Evolutionary conservation across 768 basidiomycete species (phyloP).

Genomic region (Boletus bicolor): DNA sequence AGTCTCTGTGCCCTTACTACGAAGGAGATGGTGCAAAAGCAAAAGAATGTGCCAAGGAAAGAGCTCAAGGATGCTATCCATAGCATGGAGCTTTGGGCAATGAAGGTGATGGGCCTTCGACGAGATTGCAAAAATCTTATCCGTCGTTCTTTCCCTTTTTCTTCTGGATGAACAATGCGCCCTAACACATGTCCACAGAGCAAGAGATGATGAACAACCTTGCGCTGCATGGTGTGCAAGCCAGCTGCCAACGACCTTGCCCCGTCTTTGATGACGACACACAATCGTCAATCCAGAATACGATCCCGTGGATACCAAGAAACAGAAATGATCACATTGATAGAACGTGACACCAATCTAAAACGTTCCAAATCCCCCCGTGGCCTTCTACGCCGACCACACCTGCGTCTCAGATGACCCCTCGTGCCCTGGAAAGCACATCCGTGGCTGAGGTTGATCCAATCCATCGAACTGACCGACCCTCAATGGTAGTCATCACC

Average conservation of each 20-base stretch:
- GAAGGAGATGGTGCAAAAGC: slow-evolving; percentile 71
- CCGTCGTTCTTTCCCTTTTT: slow-evolving; percentile 1
- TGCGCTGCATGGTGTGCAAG: slow-evolving; percentile 83
- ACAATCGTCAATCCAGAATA: slow-evolving; percentile 98
- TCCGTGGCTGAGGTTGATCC: slow-evolving; percentile 37
- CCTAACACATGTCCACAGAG: slow-evolving; percentile 53
- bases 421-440: slow-evolving; percentile 59
- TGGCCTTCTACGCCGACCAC: slow-evolving; percentile 26
- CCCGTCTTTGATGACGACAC: slow-evolving; percentile 94
- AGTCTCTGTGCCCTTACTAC: slow-evolving; percentile 86
- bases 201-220: slow-evolving; percentile 99
- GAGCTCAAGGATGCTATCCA: slow-evolving; percentile 66
- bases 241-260: slow-evolving; percentile 70
- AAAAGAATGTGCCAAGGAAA: slow-evolving; percentile 51
- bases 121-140: slow-evolving; percentile 73
- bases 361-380: slow-evolving; percentile 17
- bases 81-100: slow-evolving; percentile 83
- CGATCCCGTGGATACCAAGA: slow-evolving; percentile 72
- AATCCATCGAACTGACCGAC: no score
- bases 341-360: slow-evolving; percentile 5
- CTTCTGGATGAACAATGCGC: slow-evolving; percentile 13
- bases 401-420: slow-evolving; percentile 52
- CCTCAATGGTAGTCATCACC: background rate
- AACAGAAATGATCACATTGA: slow-evolving; percentile 29
- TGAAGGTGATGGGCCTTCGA: slow-evolving; percentile 93